Conservation (phyloP, 2,329 filamentous ascomycete species). For the Remersonia thermophila region DNA sequence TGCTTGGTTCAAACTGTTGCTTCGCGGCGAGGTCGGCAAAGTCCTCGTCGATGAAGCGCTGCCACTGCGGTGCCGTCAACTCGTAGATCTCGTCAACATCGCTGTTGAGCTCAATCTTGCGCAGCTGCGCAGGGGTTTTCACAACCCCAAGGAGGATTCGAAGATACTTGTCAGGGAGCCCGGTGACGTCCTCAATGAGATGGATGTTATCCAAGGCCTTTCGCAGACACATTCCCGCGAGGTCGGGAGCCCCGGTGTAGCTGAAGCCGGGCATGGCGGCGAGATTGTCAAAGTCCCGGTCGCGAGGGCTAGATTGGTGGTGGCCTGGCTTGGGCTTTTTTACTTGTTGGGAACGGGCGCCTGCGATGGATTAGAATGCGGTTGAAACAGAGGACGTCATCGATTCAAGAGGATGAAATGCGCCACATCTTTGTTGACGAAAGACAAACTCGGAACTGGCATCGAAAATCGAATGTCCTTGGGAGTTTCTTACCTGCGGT, state of each 20-base stretch:
- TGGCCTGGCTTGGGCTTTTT: no score
- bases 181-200: conserved; percentile 56
- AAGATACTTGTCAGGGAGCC: conserved; percentile 54
- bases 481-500: no score
- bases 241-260: conserved; percentile 23
- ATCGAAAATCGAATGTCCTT: no score
- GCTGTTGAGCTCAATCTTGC: conserved; percentile 58
- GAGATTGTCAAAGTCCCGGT: no score
- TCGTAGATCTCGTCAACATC: conserved; percentile 66
- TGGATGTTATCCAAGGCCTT: conserved; percentile 42
- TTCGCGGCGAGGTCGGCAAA: conserved; percentile 51
- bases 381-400: no score
- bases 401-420: no score
- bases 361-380: no score
- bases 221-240: conserved; percentile 38
- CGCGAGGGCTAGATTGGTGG: no score
- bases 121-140: conserved; percentile 62
- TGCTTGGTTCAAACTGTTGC: conserved; percentile 51
- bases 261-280: no score
- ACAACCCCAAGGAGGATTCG: conserved; percentile 58
- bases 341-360: no score
- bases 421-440: no score
- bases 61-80: conserved; percentile 63
- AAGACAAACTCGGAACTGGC: no score
- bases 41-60: conserved; percentile 63